These are phyloP conservation scores for Apophysomyces elegans DNA, from an alignment of 371 early-diverging fungal genomes.

Conservation along the genomic window DNA sequence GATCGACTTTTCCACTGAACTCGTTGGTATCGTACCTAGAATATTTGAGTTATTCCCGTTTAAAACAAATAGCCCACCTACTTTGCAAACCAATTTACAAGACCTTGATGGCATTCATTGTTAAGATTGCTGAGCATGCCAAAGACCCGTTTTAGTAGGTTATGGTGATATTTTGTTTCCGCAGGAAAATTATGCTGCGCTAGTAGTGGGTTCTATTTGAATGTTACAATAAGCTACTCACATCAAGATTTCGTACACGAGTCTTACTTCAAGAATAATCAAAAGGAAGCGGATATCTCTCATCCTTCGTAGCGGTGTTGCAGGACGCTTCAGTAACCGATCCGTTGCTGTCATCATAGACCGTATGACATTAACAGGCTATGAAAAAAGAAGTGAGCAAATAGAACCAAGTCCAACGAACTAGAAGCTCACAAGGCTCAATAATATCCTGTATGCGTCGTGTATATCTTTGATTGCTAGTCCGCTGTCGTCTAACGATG, in stretches of 20 bases:
- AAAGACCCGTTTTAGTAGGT: conserved; percentile 70
- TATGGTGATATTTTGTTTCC: conserved; percentile 75
- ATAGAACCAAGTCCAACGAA: conserved; percentile 12
- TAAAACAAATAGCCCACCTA: conserved; percentile 22
- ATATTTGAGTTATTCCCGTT: not conserved
- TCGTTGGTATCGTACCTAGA: conserved; percentile 60
- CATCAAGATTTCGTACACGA: too few species aligned
- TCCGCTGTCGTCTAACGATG: conserved; percentile 67
- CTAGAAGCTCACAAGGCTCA: conserved; percentile 59
- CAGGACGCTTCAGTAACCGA: conserved; percentile 77
- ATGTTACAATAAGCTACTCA: not conserved
- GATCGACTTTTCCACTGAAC: conserved; percentile 76
- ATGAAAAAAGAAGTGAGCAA: conserved; percentile 2
- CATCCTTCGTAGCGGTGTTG: conserved; percentile 56
- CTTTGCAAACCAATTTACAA: conserved; percentile 82
- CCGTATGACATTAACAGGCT: conserved; percentile 66
- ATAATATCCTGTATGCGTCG: conserved; percentile 69
- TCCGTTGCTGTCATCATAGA: conserved; percentile 83
- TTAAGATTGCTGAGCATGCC: conserved; percentile 76
- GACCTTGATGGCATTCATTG: conserved; percentile 78
- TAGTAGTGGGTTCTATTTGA: conserved; percentile 69
- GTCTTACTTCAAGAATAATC: conserved; percentile 79
- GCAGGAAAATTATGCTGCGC: conserved; percentile 65
- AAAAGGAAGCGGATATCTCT: conserved; percentile 81
- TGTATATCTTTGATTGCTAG: conserved; percentile 70